These are phyloP conservation scores for Podospora conica DNA, from an alignment of 495 filamentous ascomycete species.

Conservation along the genomic window DNA sequence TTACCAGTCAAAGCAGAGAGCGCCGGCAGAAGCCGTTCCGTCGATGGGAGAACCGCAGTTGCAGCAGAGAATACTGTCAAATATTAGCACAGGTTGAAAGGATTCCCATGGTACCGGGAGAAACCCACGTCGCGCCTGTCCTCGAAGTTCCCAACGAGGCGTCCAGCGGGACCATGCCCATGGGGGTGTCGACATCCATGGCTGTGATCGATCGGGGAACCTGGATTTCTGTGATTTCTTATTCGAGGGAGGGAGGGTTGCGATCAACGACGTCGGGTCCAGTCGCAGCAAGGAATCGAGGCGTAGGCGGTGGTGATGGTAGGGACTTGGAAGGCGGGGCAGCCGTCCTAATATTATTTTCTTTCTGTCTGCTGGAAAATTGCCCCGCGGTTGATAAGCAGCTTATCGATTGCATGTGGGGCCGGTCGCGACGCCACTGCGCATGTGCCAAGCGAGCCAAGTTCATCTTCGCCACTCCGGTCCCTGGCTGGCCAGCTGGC, in stretches of 20 bases:
- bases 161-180: slow-evolving; percentile 45
- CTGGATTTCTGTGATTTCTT: background rate
- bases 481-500: background rate
- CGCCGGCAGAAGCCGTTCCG: slow-evolving; percentile 77
- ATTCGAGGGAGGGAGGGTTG: background rate
- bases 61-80: slow-evolving; percentile 76
- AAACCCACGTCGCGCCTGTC: slow-evolving; percentile 52
- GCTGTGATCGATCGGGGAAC: background rate
- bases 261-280: background rate
- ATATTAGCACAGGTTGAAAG: slow-evolving; percentile 14
- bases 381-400: slow-evolving; percentile 22
- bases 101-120: background rate
- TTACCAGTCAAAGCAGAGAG: slow-evolving; percentile 81
- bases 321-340: slow-evolving; percentile 8
- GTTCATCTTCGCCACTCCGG: background rate
- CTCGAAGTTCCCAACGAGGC: slow-evolving; percentile 36
- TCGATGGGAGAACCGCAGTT: slow-evolving; percentile 93
- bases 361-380: slow-evolving; percentile 11
- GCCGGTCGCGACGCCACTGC: slow-evolving; percentile 34
- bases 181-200: slow-evolving; percentile 66
- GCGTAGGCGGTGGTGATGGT: background rate
- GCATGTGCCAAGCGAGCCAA: slow-evolving; percentile 48
- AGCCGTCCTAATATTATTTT: slow-evolving; percentile 7
- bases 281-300: background rate
- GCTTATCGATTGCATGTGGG: slow-evolving; percentile 8